phyloP scores from a whole-genome alignment of 169 alveolate genomes.

The Plasmodium billcollinsi region DNA sequence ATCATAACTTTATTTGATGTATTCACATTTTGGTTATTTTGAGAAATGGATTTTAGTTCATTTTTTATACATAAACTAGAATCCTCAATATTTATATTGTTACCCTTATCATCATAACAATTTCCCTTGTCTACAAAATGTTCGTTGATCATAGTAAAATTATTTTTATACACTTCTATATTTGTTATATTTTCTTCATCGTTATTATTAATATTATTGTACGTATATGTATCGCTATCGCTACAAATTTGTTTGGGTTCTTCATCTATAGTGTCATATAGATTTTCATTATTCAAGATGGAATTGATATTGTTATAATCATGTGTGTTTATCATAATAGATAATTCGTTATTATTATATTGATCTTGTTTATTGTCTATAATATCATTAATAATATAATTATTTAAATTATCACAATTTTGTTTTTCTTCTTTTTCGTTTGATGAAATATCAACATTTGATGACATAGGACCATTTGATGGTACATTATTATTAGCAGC shows the following conservation, averaged over 20 bases:
- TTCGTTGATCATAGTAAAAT: neutral
- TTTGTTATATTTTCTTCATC: neutral
- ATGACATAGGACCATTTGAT: no score
- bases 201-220: neutral
- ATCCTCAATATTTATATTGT: neutral
- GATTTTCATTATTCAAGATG: neutral
- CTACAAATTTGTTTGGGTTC: neutral
- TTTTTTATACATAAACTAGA: neutral
- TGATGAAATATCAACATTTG: no score
- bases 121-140: no score
- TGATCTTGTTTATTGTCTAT: no score
- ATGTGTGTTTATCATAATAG: no score
- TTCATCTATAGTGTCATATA: neutral
- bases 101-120: neutral
- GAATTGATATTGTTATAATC: neutral
- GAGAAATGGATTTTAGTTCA: no score
- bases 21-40: neutral
- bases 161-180: neutral
- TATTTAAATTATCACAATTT: no score
- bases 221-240: neutral
- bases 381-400: no score
- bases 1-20: neutral
- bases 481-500: no score
- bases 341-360: no score
- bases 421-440: no score